These are phyloP conservation scores for Metarhizium humberi DNA, from an alignment of 2,329 filamentous ascomycete species.

Conservation along the genomic window DNA sequence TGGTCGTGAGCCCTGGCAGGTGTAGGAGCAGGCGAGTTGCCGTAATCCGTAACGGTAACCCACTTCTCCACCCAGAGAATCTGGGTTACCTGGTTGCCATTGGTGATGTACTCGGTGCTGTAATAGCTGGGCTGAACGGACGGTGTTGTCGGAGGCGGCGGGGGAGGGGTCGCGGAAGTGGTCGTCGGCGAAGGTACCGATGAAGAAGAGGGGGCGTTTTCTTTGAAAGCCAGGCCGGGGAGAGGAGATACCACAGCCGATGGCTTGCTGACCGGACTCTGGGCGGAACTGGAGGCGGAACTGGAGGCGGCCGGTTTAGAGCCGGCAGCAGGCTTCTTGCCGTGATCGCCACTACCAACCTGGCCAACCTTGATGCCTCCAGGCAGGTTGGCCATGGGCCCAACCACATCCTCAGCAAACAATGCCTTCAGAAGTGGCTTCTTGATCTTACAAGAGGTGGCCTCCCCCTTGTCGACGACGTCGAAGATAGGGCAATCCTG, in stretches of 20 bases:
- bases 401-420: conserved; percentile 47
- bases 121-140: conserved; percentile 24
- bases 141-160: conserved; percentile 8
- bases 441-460: conserved; percentile 50
- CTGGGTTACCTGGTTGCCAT: conserved; percentile 41
- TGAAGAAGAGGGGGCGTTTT: conserved; percentile 7
- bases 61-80: conserved; percentile 47
- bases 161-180: conserved; percentile 6
- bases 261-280: conserved; percentile 25
- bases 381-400: conserved; percentile 52
- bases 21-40: conserved; percentile 29
- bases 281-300: conserved; percentile 16
- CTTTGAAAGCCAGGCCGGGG: conserved; percentile 32
- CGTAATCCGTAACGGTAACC: conserved; percentile 41
- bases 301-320: conserved; percentile 9
- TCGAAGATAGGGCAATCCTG: conserved; percentile 68
- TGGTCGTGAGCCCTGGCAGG: conserved; percentile 10
- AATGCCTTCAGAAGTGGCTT: conserved; percentile 44
- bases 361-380: conserved; percentile 40
- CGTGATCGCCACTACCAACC: neutral
- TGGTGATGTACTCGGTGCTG: conserved; percentile 45
- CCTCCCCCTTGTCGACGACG: conserved; percentile 52
- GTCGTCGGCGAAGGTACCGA: neutral
- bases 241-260: conserved; percentile 23
- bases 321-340: neutral